These are phyloP conservation scores for Isabelozyma rhagii DNA, from an alignment of 805 yeast genomes.

Conservation along the genomic window DNA sequence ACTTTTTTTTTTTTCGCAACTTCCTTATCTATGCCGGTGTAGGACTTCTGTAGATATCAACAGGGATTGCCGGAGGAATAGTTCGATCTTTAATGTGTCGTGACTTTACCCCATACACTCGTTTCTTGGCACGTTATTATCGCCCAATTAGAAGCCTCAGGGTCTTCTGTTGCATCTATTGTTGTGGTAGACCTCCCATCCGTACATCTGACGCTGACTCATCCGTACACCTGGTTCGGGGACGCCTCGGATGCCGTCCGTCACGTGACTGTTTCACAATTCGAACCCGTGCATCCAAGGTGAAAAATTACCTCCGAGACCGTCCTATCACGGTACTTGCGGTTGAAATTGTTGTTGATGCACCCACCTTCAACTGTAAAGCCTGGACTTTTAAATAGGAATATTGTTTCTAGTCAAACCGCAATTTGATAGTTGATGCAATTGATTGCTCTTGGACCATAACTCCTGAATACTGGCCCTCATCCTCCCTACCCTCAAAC, in stretches of 20 bases:
- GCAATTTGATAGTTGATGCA: not conserved
- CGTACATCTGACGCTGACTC: no score
- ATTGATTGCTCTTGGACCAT: not conserved
- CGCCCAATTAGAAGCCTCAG: not conserved
- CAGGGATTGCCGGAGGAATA: not conserved
- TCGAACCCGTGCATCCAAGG: not conserved
- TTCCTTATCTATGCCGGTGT: not conserved
- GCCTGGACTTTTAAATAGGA: not conserved
- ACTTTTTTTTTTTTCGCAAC: no score
- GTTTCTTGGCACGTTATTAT: not conserved
- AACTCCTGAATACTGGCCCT: no score
- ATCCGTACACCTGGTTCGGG: no score
- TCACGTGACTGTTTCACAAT: not conserved
- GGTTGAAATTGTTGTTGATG: not conserved
- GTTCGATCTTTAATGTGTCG: not conserved
- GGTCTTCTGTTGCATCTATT: no score
- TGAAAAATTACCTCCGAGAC: not conserved
- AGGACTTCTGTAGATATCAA: not conserved
- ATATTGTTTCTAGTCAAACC: not conserved
- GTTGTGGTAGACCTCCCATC: no score
- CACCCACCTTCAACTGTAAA: not conserved
- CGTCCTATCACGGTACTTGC: not conserved
- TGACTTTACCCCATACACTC: not conserved
- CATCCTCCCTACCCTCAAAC: not conserved
- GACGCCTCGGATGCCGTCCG: not conserved